Evolutionary conservation across 75 land plant species (phyloP).

Genomic region (Cupressus sempervirens): DNA sequence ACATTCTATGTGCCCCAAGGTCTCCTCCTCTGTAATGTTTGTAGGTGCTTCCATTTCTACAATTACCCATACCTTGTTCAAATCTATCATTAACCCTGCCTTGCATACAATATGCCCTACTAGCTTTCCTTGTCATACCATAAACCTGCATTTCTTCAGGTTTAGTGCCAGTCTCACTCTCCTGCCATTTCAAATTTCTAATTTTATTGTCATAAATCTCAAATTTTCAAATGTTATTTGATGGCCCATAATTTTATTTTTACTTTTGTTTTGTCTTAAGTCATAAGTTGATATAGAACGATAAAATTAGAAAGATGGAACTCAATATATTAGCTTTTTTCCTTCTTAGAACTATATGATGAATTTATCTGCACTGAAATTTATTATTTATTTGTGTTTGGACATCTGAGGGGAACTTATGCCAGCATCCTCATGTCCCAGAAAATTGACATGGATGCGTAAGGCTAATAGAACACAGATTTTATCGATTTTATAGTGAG

Average conservation of each 20-base stretch:
- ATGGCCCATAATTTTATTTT: not conserved
- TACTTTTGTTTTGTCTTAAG: not conserved
- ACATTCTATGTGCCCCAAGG: no score
- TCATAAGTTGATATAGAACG: not conserved
- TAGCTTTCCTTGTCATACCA: no score
- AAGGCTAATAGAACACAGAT: not conserved
- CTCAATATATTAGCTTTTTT: not conserved
- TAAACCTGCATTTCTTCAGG: no score
- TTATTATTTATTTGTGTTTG: not conserved
- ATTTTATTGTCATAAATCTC: not conserved
- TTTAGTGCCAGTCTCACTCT: no score
- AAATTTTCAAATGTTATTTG: no score
- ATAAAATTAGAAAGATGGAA: not conserved
- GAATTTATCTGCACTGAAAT: not conserved
- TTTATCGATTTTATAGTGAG: not conserved
- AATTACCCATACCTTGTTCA: no score
- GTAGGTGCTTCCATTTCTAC: no score
- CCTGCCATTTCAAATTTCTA: not conserved
- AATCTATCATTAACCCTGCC: no score
- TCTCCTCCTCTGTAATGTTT: no score
- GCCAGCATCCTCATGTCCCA: not conserved
- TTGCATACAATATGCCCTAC: no score
- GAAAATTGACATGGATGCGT: not conserved
- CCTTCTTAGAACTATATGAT: not conserved
- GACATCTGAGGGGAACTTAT: not conserved